Percentiles rank a stretch among this genome's conserved stretches.
Evolutionary conservation across 2,329 filamentous ascomycete genomes (phyloP).

Genomic region (Emmonsia crescens): DNA sequence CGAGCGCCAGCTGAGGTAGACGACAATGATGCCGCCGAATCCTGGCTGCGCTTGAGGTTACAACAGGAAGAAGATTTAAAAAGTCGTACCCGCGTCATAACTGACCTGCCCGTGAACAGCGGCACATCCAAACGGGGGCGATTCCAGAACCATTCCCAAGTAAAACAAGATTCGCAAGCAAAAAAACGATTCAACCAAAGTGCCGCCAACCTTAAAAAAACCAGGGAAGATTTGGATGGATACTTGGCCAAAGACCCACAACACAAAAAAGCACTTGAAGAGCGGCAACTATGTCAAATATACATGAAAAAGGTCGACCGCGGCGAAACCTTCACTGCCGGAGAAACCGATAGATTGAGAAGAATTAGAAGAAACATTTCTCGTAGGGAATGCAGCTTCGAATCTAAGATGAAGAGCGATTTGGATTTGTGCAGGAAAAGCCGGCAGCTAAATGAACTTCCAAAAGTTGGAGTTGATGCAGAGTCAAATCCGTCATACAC

Average conservation of each 20-base stretch:
- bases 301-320: slow-evolving; percentile 2
- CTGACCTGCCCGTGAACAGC: neutral
- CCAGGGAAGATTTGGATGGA: neutral
- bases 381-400: neutral
- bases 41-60: neutral
- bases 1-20: neutral
- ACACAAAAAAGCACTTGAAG: neutral
- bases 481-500: neutral
- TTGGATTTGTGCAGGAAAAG: neutral
- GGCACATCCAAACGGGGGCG: neutral
- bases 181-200: neutral
- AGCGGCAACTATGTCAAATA: slow-evolving; percentile 4
- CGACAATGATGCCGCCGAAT: neutral
- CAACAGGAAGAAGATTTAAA: neutral
- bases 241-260: slow-evolving; percentile 3
- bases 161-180: neutral
- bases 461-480: neutral
- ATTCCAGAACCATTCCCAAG: neutral
- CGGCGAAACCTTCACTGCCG: neutral
- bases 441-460: neutral
- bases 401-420: neutral
- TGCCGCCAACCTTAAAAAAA: neutral
- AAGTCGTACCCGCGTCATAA: neutral
- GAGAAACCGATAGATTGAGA: slow-evolving; percentile 5
- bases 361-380: slow-evolving; percentile 6